Evolutionary conservation across 176 grass and related monocot species (phyloP), one percentile per base, ranked within the genome.

Genomic region (Guadua angustifolia): DNA sequence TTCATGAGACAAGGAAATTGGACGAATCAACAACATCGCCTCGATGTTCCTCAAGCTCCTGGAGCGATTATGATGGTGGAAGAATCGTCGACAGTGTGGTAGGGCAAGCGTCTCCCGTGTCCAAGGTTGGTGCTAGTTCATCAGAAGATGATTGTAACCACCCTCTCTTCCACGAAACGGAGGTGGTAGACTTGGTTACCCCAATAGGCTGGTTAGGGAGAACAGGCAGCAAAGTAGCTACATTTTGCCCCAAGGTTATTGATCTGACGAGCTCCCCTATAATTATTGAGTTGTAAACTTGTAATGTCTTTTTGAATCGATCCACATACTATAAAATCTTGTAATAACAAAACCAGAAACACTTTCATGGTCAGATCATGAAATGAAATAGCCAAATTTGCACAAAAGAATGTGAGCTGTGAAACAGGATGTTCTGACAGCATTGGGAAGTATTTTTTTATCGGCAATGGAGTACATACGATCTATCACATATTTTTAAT

Each of bases 201-300:
- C n/a, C 88, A 25, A 68, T 82, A 5, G 82, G 40, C 40, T 44
- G 69, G 58, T 72, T 70, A 11, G 44, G 19, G n/a, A 86, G 64
- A 86, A 82, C 56, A 73, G 84, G 69, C 16, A 22, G 40, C 3
- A 80, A 60, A 63, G 36, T 18, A 19, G 24, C 22, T 32, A 45
- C 66, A 57, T 66, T 77, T 35, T 69, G 83, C 24, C 73, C 80
- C 12, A 75, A 71, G 77, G 77, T 91, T 17, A 90, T 98, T 82
- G 95, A 98, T 90, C 57, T 98, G 29, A 98, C 95, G 9, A 72
- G 50, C 32, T 95, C 95, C 8, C 95, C 95, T 35, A 43, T 86
- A 86, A 74, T 92, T 52, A 92, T 97, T 43, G 73, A 93, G 71
- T 56, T 94, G 61, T 94, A 84, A 79, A 87, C 55, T 71, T 92